These are phyloP conservation scores for Catharanthus roseus DNA, from an alignment of 257 asterid species.

Conservation along the genomic window DNA sequence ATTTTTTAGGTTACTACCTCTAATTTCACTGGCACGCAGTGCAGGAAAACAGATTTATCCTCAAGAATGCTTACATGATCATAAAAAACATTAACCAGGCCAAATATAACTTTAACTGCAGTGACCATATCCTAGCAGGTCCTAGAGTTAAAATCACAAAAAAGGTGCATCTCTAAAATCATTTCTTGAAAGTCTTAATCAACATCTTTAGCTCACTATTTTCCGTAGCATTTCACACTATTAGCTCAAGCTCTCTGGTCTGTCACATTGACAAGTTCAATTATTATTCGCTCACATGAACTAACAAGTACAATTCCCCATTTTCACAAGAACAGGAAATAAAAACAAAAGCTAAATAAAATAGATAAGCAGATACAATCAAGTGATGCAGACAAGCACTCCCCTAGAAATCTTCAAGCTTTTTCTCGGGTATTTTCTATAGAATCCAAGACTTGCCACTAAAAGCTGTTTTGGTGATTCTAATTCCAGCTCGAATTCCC, in stretches of 20 bases:
- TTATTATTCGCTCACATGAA: background rate
- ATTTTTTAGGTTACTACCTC: background rate
- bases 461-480: background rate
- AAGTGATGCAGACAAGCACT: background rate
- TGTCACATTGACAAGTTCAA: background rate
- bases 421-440: background rate
- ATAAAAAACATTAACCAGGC: background rate
- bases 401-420: background rate
- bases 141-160: background rate
- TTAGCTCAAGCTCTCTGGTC: background rate
- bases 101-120: background rate
- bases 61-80: background rate
- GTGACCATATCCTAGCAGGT: background rate
- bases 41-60: background rate
- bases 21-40: background rate
- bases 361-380: background rate
- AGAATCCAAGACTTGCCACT: background rate
- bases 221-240: background rate
- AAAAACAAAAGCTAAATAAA: too few relatives aligned
- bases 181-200: background rate
- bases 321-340: too few relatives aligned
- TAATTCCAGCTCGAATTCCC: background rate
- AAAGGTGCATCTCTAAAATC: too few relatives aligned
- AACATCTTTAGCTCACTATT: background rate
- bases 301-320: background rate